Evolutionary conservation across 2,329 filamentous ascomycete species (phyloP).

Genomic region (Alternaria gaisen): DNA sequence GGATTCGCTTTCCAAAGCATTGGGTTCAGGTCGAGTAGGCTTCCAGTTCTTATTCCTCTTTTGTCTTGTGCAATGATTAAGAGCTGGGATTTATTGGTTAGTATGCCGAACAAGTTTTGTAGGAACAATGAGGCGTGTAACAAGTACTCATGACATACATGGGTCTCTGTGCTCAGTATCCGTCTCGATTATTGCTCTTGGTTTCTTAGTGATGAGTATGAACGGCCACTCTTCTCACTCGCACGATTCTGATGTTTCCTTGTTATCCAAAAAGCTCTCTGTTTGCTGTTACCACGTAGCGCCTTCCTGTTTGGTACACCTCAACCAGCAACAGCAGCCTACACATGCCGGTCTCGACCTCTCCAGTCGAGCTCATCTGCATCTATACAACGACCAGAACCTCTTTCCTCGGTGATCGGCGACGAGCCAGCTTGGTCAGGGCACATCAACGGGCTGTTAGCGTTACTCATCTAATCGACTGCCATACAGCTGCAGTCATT

Average conservation of each 20-base stretch:
- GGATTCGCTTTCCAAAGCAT: neutral
- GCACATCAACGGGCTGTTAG: neutral
- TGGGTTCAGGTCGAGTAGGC: neutral
- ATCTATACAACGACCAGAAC: neutral
- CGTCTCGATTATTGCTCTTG: neutral
- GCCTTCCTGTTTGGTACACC: slow-evolving; percentile 7
- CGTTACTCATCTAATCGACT: neutral
- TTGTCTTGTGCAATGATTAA: neutral
- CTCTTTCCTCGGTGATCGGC: neutral
- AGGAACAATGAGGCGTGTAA: neutral
- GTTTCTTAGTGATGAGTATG: neutral
- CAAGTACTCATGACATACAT: neutral
- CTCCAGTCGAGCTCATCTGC: neutral
- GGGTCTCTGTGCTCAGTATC: neutral
- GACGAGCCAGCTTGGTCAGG: neutral
- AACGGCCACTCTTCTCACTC: neutral
- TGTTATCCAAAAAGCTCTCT: neutral
- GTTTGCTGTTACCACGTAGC: neutral
- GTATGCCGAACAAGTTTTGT: neutral
- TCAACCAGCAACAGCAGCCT: neutral
- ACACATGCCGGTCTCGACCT: neutral
- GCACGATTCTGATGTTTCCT: neutral
- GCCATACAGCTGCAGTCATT: neutral
- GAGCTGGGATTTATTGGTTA: neutral
- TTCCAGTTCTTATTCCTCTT: neutral